These are phyloP conservation scores for Yarrowia sp. DNA, from an alignment of 805 yeast species.

Conservation along the genomic window DNA sequence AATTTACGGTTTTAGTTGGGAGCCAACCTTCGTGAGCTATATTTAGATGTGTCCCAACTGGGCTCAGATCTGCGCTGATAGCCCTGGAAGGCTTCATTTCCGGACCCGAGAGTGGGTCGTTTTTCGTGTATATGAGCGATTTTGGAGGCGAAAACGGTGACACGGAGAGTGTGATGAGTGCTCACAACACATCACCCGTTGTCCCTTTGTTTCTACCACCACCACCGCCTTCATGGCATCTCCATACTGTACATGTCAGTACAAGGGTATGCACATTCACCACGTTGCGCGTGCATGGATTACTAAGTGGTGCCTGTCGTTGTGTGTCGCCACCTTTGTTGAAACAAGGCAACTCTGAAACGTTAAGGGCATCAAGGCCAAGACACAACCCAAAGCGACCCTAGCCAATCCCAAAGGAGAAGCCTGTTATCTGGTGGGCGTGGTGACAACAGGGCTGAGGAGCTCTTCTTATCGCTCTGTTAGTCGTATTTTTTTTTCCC, in stretches of 20 bases:
- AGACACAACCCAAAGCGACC: not conserved
- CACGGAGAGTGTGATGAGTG: too few species aligned
- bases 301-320: slow-evolving; percentile 17
- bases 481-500: too few species aligned
- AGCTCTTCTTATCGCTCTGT: too few species aligned
- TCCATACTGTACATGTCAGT: not conserved
- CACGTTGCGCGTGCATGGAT: slow-evolving; percentile 26
- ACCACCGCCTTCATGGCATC: not conserved
- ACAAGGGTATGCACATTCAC: slow-evolving; percentile 24
- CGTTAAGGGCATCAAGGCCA: slow-evolving; percentile 6
- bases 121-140: too few species aligned
- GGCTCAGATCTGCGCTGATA: not conserved
- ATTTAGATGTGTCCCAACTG: slow-evolving; percentile 4
- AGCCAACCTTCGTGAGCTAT: slow-evolving; percentile 6
- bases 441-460: too few species aligned
- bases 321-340: slow-evolving; percentile 6
- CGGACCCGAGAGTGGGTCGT: not conserved
- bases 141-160: too few species aligned
- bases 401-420: not conserved
- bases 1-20: not conserved
- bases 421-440: too few species aligned
- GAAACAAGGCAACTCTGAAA: slow-evolving; percentile 14
- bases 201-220: too few species aligned
- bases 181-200: too few species aligned
- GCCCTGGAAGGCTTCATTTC: slow-evolving; percentile 11